phyloP scores from a whole-genome alignment of 176 grass and related monocot species.

The Phyllostachys edulis region DNA sequence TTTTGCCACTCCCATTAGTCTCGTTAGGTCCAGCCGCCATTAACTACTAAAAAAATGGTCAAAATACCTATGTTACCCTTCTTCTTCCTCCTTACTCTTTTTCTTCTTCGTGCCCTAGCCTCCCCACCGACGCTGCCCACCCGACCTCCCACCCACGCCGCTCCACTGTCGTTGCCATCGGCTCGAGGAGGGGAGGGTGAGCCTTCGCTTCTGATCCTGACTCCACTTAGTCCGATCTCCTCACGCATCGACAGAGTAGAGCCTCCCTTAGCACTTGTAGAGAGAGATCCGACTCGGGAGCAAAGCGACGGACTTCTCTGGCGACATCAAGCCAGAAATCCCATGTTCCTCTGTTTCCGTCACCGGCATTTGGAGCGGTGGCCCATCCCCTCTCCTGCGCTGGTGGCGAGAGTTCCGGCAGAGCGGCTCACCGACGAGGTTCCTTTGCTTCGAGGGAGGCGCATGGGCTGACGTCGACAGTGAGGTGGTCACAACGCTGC shows the following conservation, averaged over 20 bases:
- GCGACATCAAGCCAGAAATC: slow-evolving; percentile 17
- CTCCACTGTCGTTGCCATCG: too few species aligned
- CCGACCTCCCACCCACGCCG: too few species aligned
- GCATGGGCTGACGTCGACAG: slow-evolving; percentile 49
- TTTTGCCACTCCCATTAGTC: too few species aligned
- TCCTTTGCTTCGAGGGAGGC: slow-evolving; percentile 64
- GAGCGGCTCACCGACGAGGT: slow-evolving; percentile 46
- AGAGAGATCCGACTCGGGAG: not conserved
- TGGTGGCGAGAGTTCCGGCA: slow-evolving; percentile 46
- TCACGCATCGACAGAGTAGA: not conserved
- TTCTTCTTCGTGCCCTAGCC: too few species aligned
- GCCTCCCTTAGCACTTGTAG: not conserved
- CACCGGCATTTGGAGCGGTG: not conserved
- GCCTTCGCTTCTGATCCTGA: not conserved
- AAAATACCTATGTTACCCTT: too few species aligned
- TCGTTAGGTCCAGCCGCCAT: too few species aligned
- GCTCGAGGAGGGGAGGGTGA: too few species aligned
- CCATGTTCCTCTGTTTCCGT: not conserved
- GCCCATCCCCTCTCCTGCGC: not conserved
- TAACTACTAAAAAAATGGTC: too few species aligned
- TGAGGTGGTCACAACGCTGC: slow-evolving; percentile 31
- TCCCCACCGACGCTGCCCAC: too few species aligned
- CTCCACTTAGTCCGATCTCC: not conserved
- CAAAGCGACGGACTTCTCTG: slow-evolving; percentile 22
- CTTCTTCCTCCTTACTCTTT: too few species aligned